Conservation (phyloP, 2,329 filamentous ascomycete species). For the Cercospora zeina region DNA sequence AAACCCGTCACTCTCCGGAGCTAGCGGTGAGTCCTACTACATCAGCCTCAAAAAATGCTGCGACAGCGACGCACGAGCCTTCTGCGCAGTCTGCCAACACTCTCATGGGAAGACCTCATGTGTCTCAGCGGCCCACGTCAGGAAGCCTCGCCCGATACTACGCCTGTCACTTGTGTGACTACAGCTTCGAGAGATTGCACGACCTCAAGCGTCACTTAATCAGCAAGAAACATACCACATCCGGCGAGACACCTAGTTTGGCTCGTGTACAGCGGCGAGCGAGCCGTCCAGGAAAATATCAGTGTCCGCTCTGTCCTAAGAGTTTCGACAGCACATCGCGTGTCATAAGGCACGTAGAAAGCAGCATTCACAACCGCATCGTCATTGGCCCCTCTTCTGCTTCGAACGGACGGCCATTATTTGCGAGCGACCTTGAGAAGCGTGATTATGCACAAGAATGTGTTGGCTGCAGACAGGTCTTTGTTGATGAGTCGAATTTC, state of each 20-base stretch:
- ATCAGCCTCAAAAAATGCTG: background rate
- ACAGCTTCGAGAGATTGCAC: background rate
- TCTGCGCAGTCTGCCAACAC: background rate
- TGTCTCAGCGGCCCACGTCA: background rate
- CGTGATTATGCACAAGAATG: conserved; percentile 1
- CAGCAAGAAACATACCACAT: background rate
- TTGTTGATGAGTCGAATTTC: background rate
- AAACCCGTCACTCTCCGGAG: background rate
- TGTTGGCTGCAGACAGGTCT: conserved; percentile 1
- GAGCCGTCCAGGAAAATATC: background rate
- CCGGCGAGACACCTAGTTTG: background rate
- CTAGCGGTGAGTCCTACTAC: background rate
- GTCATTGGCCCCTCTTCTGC: background rate
- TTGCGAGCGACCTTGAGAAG: background rate
- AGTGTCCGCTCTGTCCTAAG: conserved; percentile 1
- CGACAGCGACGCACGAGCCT: background rate
- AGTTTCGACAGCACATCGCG: background rate
- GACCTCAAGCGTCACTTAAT: conserved; percentile 5
- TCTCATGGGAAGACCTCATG: background rate
- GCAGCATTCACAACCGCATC: background rate
- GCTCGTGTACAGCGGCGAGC: background rate
- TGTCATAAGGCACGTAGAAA: background rate
- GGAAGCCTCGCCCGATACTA: background rate
- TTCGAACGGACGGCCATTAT: background rate
- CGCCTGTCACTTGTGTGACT: background rate